Conservation (phyloP, 169 alveolate genomes). For the Condylostoma magnum region DNA sequence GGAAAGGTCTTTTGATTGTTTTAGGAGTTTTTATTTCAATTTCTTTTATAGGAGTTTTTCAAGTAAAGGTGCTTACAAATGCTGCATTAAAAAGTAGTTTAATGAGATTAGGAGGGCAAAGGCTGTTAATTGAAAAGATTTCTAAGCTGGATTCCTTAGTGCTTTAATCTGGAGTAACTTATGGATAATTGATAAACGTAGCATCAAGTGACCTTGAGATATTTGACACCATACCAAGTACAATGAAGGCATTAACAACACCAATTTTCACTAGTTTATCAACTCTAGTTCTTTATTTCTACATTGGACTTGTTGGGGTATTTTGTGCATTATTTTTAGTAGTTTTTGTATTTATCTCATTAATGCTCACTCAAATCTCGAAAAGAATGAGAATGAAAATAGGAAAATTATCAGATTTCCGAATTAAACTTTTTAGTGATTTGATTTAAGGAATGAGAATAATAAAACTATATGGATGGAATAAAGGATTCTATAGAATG, state of each 20-base stretch:
- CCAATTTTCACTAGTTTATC: too few species aligned
- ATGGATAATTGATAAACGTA: background rate
- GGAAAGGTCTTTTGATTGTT: background rate
- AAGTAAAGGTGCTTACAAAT: background rate
- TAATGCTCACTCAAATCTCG: too few species aligned
- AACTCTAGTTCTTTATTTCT: too few species aligned
- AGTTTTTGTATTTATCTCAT: too few species aligned
- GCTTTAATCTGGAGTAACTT: background rate
- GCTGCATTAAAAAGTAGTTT: background rate
- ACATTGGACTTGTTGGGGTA: too few species aligned
- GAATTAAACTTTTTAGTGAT: conserved; percentile 5
- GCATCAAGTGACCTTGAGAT: background rate
- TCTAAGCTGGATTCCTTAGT: background rate
- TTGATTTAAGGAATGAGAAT: conserved; percentile 21
- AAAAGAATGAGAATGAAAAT: too few species aligned
- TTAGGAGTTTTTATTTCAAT: background rate
- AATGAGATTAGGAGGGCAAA: background rate
- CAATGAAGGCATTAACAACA: too few species aligned
- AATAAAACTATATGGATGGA: conserved; percentile 22
- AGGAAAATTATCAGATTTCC: too few species aligned
- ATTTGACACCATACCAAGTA: background rate
- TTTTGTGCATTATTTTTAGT: too few species aligned
- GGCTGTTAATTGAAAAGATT: background rate
- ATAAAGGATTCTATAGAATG: too few species aligned
- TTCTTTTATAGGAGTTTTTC: too few species aligned